Evolutionary conservation across 306 rosid genomes (phyloP), one percentile per base, ranked within the genome.

Genomic region (Purshia tridentata): DNA sequence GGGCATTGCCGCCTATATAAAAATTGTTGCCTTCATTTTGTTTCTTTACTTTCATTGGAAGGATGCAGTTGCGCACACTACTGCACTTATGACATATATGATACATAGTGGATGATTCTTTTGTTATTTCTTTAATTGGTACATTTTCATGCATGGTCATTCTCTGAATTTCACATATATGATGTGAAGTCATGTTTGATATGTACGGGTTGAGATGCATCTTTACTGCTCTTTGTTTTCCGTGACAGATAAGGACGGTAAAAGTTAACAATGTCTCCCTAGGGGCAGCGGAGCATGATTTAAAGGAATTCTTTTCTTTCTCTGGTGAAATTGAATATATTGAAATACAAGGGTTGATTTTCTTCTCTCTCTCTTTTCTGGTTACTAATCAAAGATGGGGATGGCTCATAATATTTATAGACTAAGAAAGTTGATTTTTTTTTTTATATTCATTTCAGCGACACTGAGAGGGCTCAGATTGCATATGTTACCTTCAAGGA

Each of bases 401-500:
- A 19, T n/a, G 40, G 52, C n/a, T 18, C 1, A 41, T 42, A n/a
- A n/a, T 18, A 15, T 69, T 51, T 5, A 9, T 10, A 18, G 42
- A 16, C 0, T 39, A 5, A 37, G 13, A 49, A 18, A 11, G 59
- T 22, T 57, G 19, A 22, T 16, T 13, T 46, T 8, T 29, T 10
- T 14, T 9, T 41, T 42, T 67, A n/a, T 69, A 14, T 47, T 71
- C 3, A 52, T 67, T 81, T 19, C 78, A 90, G 92, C 6, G 85
- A 63, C 54, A 73, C 68, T 1, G 92, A 83, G 65, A 56, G 68
- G 71, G 82, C 86, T 72, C 82, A 82, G 75, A 41, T 67, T 69
- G 92, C 88, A 3, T 81, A 80, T 77, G 88, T 90, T 72, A 84
- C 96, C 73, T 90, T 90, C 80, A 88, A 78, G 65, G 85, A 79